These are phyloP conservation scores for Eimeria praecox DNA, from an alignment of 169 alveolate genomes.

Conservation along the genomic window DNA sequence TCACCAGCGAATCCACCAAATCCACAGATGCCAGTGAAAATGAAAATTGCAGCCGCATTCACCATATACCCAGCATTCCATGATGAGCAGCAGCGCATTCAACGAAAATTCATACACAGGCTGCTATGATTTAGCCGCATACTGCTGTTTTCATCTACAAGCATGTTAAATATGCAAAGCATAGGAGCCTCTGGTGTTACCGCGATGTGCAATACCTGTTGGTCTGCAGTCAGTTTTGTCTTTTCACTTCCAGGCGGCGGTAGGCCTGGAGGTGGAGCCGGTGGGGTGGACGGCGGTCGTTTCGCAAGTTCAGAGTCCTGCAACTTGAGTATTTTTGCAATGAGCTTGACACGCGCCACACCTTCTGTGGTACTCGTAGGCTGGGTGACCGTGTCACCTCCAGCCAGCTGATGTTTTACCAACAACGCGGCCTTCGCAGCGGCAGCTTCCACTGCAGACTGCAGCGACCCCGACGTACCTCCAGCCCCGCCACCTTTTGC, in stretches of 20 bases:
- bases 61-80: background rate
- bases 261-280: conserved; percentile 59
- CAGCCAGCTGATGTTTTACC: conserved; percentile 74
- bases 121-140: background rate
- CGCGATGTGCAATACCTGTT: background rate
- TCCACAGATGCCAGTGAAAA: background rate
- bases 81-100: background rate
- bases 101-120: background rate
- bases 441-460: conserved; percentile 82
- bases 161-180: background rate
- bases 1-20: background rate
- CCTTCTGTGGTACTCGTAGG: conserved; percentile 72
- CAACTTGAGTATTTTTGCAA: conserved; percentile 70
- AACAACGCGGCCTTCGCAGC: conserved; percentile 81
- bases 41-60: background rate
- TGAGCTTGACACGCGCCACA: conserved; percentile 73
- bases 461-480: conserved; percentile 61
- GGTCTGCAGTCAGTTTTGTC: conserved; percentile 65
- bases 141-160: background rate
- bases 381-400: conserved; percentile 27
- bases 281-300: conserved; percentile 67
- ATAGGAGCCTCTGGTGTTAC: background rate
- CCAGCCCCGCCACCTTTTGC: conserved; percentile 56
- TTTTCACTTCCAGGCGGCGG: conserved; percentile 61
- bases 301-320: conserved; percentile 69